Conservation (phyloP, 1,284 basidiomycete species). For the Sporisorium sorghi region DNA sequence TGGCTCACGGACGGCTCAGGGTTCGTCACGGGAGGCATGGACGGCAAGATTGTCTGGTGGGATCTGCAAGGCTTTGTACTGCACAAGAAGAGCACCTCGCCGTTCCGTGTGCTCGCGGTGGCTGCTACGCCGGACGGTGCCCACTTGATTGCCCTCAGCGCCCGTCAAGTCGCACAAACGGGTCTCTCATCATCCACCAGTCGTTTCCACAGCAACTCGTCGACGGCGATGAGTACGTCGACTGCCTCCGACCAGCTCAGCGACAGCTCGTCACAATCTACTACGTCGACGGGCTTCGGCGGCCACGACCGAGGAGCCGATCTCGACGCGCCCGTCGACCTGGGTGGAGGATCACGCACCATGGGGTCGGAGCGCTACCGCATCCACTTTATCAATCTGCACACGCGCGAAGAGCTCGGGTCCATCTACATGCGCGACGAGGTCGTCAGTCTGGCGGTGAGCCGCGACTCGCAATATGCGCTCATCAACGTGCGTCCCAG, state of each 20-base stretch:
- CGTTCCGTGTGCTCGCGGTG: constrained; percentile 88
- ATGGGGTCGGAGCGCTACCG: constrained; percentile 71
- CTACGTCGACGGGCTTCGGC: constrained; percentile 23
- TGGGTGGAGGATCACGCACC: constrained; percentile 69
- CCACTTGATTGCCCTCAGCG: constrained; percentile 81
- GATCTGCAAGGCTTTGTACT: constrained; percentile 75
- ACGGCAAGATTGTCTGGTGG: constrained; percentile 88
- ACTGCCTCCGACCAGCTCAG: constrained; percentile 39
- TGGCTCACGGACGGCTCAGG: constrained; percentile 90
- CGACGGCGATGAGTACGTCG: constrained; percentile 28
- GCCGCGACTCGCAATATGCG: constrained; percentile 85
- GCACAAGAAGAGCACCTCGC: constrained; percentile 78
- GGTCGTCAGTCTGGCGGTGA: constrained; percentile 79
- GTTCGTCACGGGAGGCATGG: constrained; percentile 90
- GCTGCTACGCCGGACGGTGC: constrained; percentile 86
- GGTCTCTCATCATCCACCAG: constrained; percentile 12
- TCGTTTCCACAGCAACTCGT: constrained; percentile 24
- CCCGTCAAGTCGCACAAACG: constrained; percentile 30
- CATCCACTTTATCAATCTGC: constrained; percentile 81
- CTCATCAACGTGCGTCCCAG: constrained; percentile 79
- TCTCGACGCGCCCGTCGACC: constrained; percentile 20
- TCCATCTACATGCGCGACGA: constrained; percentile 75
- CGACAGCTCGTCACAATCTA: constrained; percentile 28
- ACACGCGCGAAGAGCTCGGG: constrained; percentile 71
- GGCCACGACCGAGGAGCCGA: constrained; percentile 18